Percentiles rank a stretch among this genome's conserved stretches.
Conservation (phyloP, 148 eudicot genomes). For the Chenopodium formosanum region DNA sequence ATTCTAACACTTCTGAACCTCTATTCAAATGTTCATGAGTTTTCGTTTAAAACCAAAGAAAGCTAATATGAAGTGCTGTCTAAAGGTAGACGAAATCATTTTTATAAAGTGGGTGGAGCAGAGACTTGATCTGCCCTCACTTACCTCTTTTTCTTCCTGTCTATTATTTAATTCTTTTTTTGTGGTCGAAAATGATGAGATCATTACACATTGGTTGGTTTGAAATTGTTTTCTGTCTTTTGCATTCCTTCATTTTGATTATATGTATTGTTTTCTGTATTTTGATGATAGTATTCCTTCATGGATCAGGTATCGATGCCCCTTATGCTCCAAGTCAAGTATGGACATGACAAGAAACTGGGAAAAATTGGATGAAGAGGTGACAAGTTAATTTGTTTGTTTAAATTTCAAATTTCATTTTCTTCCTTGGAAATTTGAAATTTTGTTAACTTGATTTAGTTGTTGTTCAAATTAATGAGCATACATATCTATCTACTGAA, state of each 20-base stretch:
- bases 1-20: neutral
- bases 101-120: neutral
- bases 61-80: neutral
- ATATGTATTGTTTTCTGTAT: neutral
- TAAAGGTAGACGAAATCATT: neutral
- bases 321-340: constrained; percentile 75
- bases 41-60: neutral
- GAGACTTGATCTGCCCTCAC: neutral
- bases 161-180: neutral
- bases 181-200: neutral
- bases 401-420: neutral
- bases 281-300: neutral
- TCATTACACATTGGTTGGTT: neutral
- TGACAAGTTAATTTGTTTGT: constrained; percentile 8
- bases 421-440: neutral
- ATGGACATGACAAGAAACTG: constrained; percentile 57
- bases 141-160: neutral
- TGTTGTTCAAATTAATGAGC: neutral
- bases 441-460: neutral
- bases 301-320: constrained; percentile 75
- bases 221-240: neutral
- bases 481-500: neutral
- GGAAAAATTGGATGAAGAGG: constrained; percentile 76
- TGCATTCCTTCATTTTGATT: neutral
- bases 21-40: neutral